A percentile compares a stretch with the other conserved stretches of the same genome.
These are phyloP conservation scores for Barbatosphaeria neglecta DNA, from an alignment of 495 filamentous ascomycete species.

Conservation along the genomic window DNA sequence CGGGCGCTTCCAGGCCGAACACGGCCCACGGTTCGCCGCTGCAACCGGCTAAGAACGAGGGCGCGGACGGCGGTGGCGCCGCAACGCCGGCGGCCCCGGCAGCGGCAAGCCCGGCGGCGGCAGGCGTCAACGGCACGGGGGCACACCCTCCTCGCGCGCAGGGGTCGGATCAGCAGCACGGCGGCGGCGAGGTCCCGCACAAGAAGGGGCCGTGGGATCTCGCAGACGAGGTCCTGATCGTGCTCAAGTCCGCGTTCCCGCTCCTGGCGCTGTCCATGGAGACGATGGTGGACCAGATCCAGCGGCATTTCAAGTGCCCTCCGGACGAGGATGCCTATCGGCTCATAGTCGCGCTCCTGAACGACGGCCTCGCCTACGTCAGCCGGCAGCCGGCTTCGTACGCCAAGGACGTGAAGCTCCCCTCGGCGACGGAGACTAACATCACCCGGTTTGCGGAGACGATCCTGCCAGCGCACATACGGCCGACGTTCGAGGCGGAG, in stretches of 20 bases:
- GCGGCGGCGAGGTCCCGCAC: conserved; percentile 18
- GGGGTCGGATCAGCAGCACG: no score
- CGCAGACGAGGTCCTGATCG: conserved; percentile 86
- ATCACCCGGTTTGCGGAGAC: conserved; percentile 95
- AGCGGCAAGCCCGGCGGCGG: no score
- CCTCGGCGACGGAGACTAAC: conserved; percentile 81
- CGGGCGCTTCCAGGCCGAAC: conserved; percentile 28
- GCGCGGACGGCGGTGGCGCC: conserved; percentile 26
- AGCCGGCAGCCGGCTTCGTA: conserved; percentile 76
- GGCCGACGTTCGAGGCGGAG: conserved; percentile 88
- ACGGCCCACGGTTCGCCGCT: conserved; percentile 32
- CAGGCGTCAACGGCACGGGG: no score
- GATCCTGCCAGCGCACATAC: conserved; percentile 83
- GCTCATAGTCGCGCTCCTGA: conserved; percentile 91
- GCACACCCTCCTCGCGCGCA: no score
- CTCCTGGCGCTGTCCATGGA: conserved; percentile 96
- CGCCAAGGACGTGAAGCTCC: conserved; percentile 82
- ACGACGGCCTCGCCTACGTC: conserved; percentile 83
- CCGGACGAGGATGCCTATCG: conserved; percentile 97
- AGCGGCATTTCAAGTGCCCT: conserved; percentile 96
- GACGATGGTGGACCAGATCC: conserved; percentile 97
- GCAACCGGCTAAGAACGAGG: conserved; percentile 29
- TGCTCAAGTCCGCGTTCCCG: conserved; percentile 91
- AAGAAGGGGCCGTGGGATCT: conserved; percentile 89
- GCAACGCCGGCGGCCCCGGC: no score